These are phyloP conservation scores for Vanrija sp. DNA, from an alignment of 1,284 basidiomycete genomes.

Conservation along the genomic window DNA sequence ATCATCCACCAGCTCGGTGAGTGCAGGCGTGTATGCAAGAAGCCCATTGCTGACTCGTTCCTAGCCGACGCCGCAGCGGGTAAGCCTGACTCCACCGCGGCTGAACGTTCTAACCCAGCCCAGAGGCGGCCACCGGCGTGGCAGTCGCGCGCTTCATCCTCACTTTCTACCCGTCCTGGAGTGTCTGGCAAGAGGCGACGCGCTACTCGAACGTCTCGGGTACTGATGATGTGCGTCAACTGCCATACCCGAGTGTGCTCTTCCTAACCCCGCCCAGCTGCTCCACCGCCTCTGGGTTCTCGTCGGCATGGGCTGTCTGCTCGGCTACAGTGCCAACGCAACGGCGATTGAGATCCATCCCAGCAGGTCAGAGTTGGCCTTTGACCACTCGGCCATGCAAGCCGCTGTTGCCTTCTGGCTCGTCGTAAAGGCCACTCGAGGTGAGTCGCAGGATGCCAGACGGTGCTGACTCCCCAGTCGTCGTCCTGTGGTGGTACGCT, in stretches of 20 bases:
- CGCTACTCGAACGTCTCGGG: slow-evolving; percentile 45
- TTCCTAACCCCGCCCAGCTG: slow-evolving; percentile 15
- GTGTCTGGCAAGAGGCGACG: slow-evolving; percentile 48
- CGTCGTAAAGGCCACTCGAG: slow-evolving; percentile 31
- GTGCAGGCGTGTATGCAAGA: neutral
- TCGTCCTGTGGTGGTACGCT: slow-evolving; percentile 32
- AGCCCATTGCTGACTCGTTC: neutral
- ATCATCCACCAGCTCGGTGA: slow-evolving; percentile 48
- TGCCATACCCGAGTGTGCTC: neutral
- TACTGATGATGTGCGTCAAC: slow-evolving; percentile 41
- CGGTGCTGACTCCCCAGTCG: slow-evolving; percentile 7
- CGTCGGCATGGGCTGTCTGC: slow-evolving; percentile 40
- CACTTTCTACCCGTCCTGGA: slow-evolving; percentile 45
- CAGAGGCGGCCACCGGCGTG: slow-evolving; percentile 23
- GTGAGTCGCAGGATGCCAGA: slow-evolving; percentile 7
- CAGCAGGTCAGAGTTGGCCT: neutral
- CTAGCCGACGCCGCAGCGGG: slow-evolving; percentile 41
- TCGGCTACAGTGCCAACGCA: slow-evolving; percentile 49
- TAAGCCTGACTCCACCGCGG: slow-evolving; percentile 1
- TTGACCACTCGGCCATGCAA: slow-evolving; percentile 16
- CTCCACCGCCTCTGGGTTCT: slow-evolving; percentile 46
- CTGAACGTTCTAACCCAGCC: neutral
- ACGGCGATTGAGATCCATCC: slow-evolving; percentile 35
- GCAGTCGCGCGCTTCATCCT: slow-evolving; percentile 36
- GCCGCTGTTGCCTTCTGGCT: slow-evolving; percentile 36